Percentiles rank a stretch among this genome's conserved stretches.
These are phyloP conservation scores for Aspergillus uvarum DNA, from an alignment of 2,329 filamentous ascomycete species.

Conservation along the genomic window DNA sequence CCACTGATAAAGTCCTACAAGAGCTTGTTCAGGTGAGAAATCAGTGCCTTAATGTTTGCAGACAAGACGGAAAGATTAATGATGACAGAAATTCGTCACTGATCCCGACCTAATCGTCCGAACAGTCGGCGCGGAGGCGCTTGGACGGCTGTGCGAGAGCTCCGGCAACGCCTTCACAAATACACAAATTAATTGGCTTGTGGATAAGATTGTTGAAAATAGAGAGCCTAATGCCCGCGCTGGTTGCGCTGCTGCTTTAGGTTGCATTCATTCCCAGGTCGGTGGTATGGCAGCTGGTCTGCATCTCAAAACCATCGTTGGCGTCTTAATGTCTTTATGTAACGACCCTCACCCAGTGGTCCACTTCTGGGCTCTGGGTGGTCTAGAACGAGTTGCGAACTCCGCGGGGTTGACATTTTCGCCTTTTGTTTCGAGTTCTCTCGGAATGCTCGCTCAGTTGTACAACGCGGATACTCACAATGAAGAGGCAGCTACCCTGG, in stretches of 20 bases:
- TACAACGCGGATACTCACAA: constrained; percentile 93
- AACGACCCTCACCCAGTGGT: constrained; percentile 94
- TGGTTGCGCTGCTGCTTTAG: constrained; percentile 89
- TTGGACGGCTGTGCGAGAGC: constrained; percentile 79
- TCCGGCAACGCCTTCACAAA: constrained; percentile 89
- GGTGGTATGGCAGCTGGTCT: constrained; percentile 97
- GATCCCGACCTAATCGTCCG: constrained; percentile 84
- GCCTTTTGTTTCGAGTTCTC: constrained; percentile 80
- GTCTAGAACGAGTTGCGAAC: constrained; percentile 80
- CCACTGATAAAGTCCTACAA: constrained; percentile 71
- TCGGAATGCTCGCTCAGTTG: constrained; percentile 91
- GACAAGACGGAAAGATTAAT: constrained; percentile 1
- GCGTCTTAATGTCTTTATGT: constrained; percentile 95
- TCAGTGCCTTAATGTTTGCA: too few relatives aligned
- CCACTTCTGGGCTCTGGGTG: constrained; percentile 94
- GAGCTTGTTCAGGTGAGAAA: constrained; percentile 72
- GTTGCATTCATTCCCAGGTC: constrained; percentile 90
- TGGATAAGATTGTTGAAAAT: constrained; percentile 92
- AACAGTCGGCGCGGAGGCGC: constrained; percentile 76
- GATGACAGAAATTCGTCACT: constrained; percentile 67
- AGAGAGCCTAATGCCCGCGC: constrained; percentile 89
- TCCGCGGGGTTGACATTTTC: constrained; percentile 92
- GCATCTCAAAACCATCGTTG: constrained; percentile 95
- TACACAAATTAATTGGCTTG: constrained; percentile 82
- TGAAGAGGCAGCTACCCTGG: constrained; percentile 72